Evolutionary conservation across 1,284 basidiomycete species (phyloP).

Genomic region (Boletus semigastroideus): DNA sequence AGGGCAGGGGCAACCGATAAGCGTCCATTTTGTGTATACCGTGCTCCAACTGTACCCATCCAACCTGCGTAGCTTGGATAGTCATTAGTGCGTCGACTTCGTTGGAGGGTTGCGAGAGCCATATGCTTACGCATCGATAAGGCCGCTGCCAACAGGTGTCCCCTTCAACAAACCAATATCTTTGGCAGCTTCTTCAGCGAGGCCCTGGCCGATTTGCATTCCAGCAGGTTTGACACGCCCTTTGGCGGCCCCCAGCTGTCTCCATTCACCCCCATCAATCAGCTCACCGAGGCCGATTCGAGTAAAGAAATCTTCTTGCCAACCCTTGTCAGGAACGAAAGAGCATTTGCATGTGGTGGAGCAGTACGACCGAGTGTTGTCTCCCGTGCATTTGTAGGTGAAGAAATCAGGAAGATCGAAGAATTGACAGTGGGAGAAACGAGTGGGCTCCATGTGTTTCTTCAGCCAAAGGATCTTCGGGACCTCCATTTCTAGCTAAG

Average conservation of each 20-base stretch:
- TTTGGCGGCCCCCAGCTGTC: slow-evolving; percentile 73
- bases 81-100: background rate
- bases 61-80: slow-evolving; percentile 88
- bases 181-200: slow-evolving; percentile 76
- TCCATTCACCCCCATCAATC: slow-evolving; percentile 63
- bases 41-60: slow-evolving; percentile 93
- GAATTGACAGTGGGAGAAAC: slow-evolving; percentile 87
- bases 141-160: slow-evolving; percentile 91
- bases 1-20: slow-evolving; percentile 56
- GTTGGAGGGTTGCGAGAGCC: background rate
- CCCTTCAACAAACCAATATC: slow-evolving; percentile 87
- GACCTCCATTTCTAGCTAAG: slow-evolving; percentile 93
- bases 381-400: slow-evolving; percentile 87
- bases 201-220: slow-evolving; percentile 83
- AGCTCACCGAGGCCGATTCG: slow-evolving; percentile 79
- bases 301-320: slow-evolving; percentile 87
- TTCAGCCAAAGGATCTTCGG: slow-evolving; percentile 98
- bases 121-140: slow-evolving; percentile 82
- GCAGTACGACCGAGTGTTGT: slow-evolving; percentile 83
- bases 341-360: slow-evolving; percentile 97
- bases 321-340: slow-evolving; percentile 87
- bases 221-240: slow-evolving; percentile 85
- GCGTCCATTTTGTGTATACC: slow-evolving; percentile 58
- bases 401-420: slow-evolving; percentile 98
- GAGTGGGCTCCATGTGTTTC: slow-evolving; percentile 73